Evolutionary conservation across 2,329 filamentous ascomycete genomes (phyloP), one percentile per base, ranked within the genome.

Genomic region (Penicillium digitatum): DNA sequence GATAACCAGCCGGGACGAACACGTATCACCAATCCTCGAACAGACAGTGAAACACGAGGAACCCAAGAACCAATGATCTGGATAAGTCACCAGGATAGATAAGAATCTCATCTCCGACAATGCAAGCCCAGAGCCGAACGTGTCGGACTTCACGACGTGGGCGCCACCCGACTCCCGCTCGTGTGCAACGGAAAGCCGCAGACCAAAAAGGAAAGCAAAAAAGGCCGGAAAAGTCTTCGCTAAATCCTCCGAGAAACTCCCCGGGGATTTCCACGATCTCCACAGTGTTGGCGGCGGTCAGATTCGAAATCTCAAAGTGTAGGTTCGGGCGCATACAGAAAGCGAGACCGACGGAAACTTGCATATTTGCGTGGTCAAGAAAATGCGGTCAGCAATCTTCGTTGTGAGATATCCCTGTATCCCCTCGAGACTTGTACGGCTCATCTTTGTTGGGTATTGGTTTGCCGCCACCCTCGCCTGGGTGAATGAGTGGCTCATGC

Each of bases 201-300:
- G 45, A 12, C n/a, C 14, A 27, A 22, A 16, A 42, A n/a, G 20
- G 3, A 3, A 39, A 14, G 3, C 12, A 20, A n/a, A 6, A 20
- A 20, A 22, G 9, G 7, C 14, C 14, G 10, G 31, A n/a, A 38
- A 37, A n/a, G 34, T 2, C 9, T 16, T 24, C 6, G 11, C 26
- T 47, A 39, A 44, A 50, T 31, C 26, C 34, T 24, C 52, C 52
- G 52, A 55, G 38, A 16, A 34, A 51, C 34, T n/a, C n/a, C 20
- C 32, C 52, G 27, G 9, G 14, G 24, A 18, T 16, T 24, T 24
- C 31, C 18, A 20, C 22, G 12, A 29, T 54, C 32, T 54, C 24
- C 38, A 29, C 14, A 20, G 27, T n/a, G 27, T 38, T n/a, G 27
- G 24, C 11, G 31, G 24, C 46, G 26, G 52, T 42, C 34, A 18